Base-by-base conservation (phyloP, 371 early-diverging fungal genomes). In the Rhizoclosmatium hyalinum region DNA sequence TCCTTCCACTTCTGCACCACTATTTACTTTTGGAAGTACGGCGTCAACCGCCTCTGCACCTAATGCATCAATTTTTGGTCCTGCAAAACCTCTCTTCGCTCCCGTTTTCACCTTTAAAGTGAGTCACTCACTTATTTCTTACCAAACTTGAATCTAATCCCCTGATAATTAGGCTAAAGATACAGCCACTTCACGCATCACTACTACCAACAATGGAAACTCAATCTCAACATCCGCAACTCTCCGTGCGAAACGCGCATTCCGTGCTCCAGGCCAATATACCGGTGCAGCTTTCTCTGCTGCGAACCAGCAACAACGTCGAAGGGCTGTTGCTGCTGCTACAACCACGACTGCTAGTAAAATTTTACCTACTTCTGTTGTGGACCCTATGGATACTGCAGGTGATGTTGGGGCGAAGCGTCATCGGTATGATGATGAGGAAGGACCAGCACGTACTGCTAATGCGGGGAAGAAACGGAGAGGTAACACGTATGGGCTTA, bases 21-120 rank as follows among this genome's bases (percentile, higher is more conserved):
- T 70, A 14, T 70, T 70, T 24, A 70, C 70, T 39, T 70, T 70
- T 58, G 70, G 70, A 64, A 43, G 17, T 41, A 14, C 65, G 19
- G 41, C 58, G 21, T 3, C 70, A 70, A 12, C 58, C 8, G 17
- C 43, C n/a, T 17, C 46, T 14, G 57, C 47, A 12, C 8, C 70
- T 8, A 12, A 56, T 24, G 68, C 53, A 24, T 45, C 46, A 19
- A 24, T 70, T 12, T 71, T 71, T 71, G 72, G 72, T 12, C n/a
- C 41, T 19, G 44, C 72, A 32, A 71, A 71, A 58, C 72, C 72
- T 8, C 21, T 71, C 39, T 71, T 71, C 32, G 62, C 60, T 19
- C 72, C 72, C 12, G 62, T 71, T 5, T 71, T 71, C 39, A 43
- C 72, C 14, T 71, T 71, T 61, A 71, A 41, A 5, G 72, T 43